phyloP scores from a whole-genome alignment of 495 filamentous ascomycete species.

The Penicillium atrosanguineum region DNA sequence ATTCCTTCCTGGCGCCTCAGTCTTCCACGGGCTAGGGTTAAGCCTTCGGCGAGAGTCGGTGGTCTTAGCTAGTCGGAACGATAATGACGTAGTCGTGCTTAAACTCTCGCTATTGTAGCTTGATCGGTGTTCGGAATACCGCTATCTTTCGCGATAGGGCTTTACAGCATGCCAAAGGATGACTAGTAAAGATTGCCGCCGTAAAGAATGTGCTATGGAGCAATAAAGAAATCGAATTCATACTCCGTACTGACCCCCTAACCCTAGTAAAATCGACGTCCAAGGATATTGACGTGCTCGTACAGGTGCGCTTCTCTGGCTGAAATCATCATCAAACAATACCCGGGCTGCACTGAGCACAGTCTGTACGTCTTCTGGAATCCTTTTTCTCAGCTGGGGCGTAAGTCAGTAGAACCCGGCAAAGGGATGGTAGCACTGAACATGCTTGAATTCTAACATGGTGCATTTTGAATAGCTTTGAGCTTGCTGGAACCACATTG shows the following conservation, averaged over 20 bases:
- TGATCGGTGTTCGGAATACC: not conserved
- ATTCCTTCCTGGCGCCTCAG: conserved; percentile 3
- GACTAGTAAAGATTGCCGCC: not conserved
- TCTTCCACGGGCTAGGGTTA: not conserved
- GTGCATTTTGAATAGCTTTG: not conserved
- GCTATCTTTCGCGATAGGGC: not conserved
- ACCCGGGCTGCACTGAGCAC: no score
- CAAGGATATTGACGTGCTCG: no score
- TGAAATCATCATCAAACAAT: no score
- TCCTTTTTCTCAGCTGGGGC: no score
- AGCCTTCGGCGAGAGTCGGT: conserved; percentile 4
- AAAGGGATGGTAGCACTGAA: not conserved
- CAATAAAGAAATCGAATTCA: no score
- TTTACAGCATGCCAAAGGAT: not conserved
- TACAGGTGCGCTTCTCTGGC: no score
- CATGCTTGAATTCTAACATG: not conserved
- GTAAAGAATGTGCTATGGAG: not conserved
- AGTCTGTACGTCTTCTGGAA: no score
- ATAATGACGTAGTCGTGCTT: not conserved
- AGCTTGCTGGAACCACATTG: not conserved
- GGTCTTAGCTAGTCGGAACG: not conserved
- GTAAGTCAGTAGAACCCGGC: no score
- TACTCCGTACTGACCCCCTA: no score
- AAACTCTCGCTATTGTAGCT: not conserved
- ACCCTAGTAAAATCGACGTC: no score